A percentile compares a stretch with the other conserved stretches of the same genome.
phyloP scores from a whole-genome alignment of 2,329 filamentous ascomycete species.

The Pseudocercospora musae region DNA sequence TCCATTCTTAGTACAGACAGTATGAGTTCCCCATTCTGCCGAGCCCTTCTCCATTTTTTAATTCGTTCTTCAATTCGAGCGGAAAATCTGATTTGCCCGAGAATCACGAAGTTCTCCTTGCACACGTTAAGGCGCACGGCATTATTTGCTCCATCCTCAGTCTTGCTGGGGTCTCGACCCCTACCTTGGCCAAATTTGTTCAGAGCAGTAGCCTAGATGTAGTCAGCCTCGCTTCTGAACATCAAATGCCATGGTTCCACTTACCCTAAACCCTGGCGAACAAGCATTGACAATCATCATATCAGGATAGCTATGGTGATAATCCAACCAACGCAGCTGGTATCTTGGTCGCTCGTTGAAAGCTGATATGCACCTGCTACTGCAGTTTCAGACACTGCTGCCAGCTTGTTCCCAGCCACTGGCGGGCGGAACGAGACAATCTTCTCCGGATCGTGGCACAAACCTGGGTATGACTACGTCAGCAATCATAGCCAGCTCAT shows the following conservation, averaged over 20 bases:
- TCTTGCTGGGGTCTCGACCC: constrained; percentile 7
- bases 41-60: constrained; percentile 16
- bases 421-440: not conserved
- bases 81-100: too few species aligned
- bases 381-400: not conserved
- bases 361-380: not conserved
- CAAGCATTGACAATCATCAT: constrained; percentile 17
- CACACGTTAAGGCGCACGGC: constrained; percentile 12
- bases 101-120: too few species aligned
- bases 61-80: too few species aligned
- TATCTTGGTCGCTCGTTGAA: not conserved
- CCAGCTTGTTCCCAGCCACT: not conserved
- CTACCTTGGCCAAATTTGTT: constrained; percentile 14
- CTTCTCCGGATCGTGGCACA: not conserved
- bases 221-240: not conserved
- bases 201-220: constrained; percentile 5
- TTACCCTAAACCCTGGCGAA: constrained; percentile 15
- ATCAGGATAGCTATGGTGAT: constrained; percentile 5
- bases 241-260: not conserved
- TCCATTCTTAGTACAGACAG: constrained; percentile 16
- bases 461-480: not conserved
- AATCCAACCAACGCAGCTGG: constrained; percentile 5
- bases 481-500: not conserved
- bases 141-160: constrained; percentile 16
- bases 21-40: constrained; percentile 12